Base-by-base conservation (phyloP, 1,139 yeast genomes). In the Candida tropicalis region DNA sequence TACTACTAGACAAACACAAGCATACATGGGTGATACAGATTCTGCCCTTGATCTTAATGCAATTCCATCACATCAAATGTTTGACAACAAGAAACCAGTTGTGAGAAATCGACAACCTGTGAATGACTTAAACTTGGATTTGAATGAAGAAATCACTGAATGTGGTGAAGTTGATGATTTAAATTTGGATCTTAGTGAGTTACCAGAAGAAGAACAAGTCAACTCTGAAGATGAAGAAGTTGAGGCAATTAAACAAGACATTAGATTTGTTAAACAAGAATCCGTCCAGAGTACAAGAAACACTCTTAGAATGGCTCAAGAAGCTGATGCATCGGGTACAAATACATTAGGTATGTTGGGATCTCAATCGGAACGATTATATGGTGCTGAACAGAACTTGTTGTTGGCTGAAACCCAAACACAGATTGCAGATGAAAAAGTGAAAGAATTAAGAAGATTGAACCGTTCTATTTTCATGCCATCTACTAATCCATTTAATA, bases 321-420 rank as follows among this genome's bases (percentile, higher is more conserved):
- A 89, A 55, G 97, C 98, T 0, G 97, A 91, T 62, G 87, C 86
- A 43, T 80, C 91, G 7, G 99, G 96, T 20, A 78, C 89, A 42
- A 89, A 91, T 60, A 86, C 98, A 0, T 68, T 91, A 53, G 97
- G 97, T 22, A 83, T 89, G 82, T 75, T 93, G 43, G 98, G 98
- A 23, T 81, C 93, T 16, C 99, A 95, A 64, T 84, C 95, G 44
- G 97, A 90, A 60, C 73, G 89, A 41, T 70, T 93, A 51, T 87
- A 85, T 60, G 81, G 79, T 57, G 83, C 93, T 15, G 97, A 91
- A 60, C 82, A 81, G 54, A 84, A 83, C 54, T 67, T 93, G 54
- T 79, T 87, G 44, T 67, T 87, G 45, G 88, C 95, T 36, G 87
- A 84, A 47, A 84, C 90, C 2, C 97, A 90, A 60, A 87, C 89